Evolutionary conservation across 176 grass and related monocot species (phyloP).

Genomic region (Eleusine coracana): DNA sequence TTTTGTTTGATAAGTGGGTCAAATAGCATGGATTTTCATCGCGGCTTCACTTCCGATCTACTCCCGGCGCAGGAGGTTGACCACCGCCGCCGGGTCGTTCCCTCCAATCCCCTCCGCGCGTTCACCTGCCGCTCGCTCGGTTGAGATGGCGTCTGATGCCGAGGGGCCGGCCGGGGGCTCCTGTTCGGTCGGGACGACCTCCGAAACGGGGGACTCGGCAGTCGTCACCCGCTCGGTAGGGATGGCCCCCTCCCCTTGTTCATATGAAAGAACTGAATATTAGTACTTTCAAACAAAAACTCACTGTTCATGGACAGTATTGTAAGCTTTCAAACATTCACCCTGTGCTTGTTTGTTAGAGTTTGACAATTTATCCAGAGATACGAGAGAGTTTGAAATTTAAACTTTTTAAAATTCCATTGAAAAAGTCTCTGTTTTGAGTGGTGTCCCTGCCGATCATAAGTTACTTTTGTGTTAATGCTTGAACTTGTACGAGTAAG

Average conservation of each 20-base stretch:
- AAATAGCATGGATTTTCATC: neutral
- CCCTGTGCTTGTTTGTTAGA: neutral
- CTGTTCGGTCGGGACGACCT: too few species aligned
- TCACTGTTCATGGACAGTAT: neutral
- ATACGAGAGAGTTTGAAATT: neutral
- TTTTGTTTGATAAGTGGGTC: constrained; percentile 5
- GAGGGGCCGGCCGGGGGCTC: too few species aligned
- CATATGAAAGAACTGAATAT: neutral
- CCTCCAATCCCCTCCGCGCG: too few species aligned
- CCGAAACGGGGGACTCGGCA: too few species aligned
- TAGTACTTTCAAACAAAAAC: neutral
- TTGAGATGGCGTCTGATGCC: too few species aligned
- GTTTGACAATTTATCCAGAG: neutral
- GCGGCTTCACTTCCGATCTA: too few species aligned
- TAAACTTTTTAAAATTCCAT: neutral
- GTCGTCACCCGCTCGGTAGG: too few species aligned
- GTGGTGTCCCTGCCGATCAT: neutral
- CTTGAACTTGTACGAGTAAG: neutral
- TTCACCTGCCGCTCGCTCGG: too few species aligned
- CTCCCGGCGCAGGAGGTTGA: too few species aligned
- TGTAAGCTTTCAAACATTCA: neutral
- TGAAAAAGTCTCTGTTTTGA: neutral
- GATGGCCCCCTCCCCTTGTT: too few species aligned
- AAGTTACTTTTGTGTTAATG: neutral
- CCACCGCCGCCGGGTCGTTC: too few species aligned